Percentiles rank a stretch among this genome's conserved stretches.
phyloP scores from a whole-genome alignment of 331 rosid genomes.

The Pyrus hybrid region DNA sequence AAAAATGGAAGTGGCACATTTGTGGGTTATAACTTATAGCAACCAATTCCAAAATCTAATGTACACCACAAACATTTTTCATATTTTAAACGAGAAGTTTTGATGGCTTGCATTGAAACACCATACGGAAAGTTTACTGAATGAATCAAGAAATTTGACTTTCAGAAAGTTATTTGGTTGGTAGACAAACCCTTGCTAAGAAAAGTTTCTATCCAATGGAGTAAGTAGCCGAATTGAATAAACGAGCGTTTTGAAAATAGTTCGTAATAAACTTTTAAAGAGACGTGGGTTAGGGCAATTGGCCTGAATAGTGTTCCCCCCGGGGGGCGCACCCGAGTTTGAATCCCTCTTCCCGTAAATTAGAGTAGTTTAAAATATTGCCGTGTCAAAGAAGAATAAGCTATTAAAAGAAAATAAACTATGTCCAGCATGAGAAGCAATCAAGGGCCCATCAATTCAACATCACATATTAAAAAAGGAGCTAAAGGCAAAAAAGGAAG shows the following conservation, averaged over 20 bases:
- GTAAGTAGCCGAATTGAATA: not conserved
- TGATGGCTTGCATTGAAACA: not conserved
- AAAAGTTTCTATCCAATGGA: not conserved
- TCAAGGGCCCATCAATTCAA: not conserved
- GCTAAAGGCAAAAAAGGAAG: not conserved
- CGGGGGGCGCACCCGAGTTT: not conserved
- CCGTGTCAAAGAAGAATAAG: not conserved
- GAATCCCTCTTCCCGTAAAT: not conserved
- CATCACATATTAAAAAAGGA: slow-evolving; percentile 3
- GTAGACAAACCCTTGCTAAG: slow-evolving; percentile 1
- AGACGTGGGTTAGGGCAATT: not conserved
- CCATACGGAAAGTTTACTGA: not conserved
- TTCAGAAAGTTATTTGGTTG: slow-evolving; percentile 8
- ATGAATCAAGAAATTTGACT: not conserved
- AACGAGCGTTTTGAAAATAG: not conserved
- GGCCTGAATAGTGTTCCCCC: not conserved
- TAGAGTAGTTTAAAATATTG: not conserved
- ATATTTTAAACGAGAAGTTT: not conserved
- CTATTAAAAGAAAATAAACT: not conserved
- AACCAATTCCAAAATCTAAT: not conserved
- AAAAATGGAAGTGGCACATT: not conserved
- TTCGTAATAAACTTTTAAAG: not conserved
- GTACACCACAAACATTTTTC: not conserved
- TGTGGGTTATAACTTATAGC: not conserved
- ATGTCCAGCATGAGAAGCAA: not conserved